Base-by-base conservation (phyloP, 2,329 filamentous ascomycete genomes). In the Arachnopeziza araneosa region DNA sequence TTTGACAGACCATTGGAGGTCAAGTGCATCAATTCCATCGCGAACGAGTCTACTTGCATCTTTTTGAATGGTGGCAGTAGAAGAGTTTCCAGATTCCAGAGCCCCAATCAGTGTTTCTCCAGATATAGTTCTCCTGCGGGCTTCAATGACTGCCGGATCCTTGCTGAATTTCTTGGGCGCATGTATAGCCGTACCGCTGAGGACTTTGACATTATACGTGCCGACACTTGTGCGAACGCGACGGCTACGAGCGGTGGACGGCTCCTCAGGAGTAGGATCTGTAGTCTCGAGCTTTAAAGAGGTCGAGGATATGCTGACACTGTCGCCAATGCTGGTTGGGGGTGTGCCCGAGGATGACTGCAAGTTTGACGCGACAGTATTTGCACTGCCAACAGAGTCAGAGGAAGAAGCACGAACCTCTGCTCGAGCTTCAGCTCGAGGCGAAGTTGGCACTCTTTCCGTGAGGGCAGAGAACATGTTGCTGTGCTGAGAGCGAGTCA, bases 161-260 rank as follows among this genome's bases (percentile, higher is more conserved):
- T 80, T 83, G 55, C 80, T 59, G 52, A 63, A 70, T 57, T 71
- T 71, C 60, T 63, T 69, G 1, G 71, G 69, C 24, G 65, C 84
- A 65, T 88, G 85, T 51, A 81, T 78, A 26, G 81, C 79, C 54
- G 83, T 88, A 65, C 86, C 85, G 60, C 79, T 81, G 56, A 89
- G 77, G 67, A 83, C 80, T 64, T 83, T 79, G 19, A 88, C 75
- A 67, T 91, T 91, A 75, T 91, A 91, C 19, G 86, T 82, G 14
- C 83, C 80, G 21, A 84, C 76, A 57, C 78, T 80, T n/a, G 75
- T 68, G 63, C 83, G 80, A 48, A 79, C 76, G 68, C 86, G 83
- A 66, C 80, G 80, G 62, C 82, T 78, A 59, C 84, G 82, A 58
- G 71, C 69, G 55, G 72, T 55, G n/a, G 59, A 51, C n/a, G 55